These are phyloP conservation scores for Marasmius fiardii DNA, from an alignment of 1,284 basidiomycete species.

Conservation along the genomic window DNA sequence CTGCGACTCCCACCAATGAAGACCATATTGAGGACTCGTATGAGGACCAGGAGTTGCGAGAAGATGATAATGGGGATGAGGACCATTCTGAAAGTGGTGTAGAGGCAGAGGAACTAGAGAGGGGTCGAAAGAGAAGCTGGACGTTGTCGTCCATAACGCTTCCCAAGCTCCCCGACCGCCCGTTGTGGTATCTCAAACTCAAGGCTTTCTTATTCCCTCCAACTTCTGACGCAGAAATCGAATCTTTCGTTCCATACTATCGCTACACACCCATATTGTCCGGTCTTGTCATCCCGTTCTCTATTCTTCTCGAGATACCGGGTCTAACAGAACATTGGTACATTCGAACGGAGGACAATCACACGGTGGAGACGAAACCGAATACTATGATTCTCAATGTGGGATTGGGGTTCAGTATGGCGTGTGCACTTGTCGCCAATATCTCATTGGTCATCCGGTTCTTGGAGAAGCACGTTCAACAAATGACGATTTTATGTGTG, in stretches of 20 bases:
- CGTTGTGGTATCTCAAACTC: conserved; percentile 9
- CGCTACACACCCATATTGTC: conserved; percentile 64
- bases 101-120: background rate
- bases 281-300: conserved; percentile 72
- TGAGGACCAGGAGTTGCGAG: no score
- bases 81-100: background rate
- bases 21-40: background rate
- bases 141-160: background rate
- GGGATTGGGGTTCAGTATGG: conserved; percentile 68
- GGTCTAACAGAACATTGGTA: conserved; percentile 73
- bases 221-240: conserved; percentile 2
- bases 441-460: conserved; percentile 68
- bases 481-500: conserved; percentile 64
- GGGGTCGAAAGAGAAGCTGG: background rate
- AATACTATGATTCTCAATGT: conserved; percentile 61
- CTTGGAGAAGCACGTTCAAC: conserved; percentile 60
- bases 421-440: conserved; percentile 69
- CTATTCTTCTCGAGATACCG: conserved; percentile 79
- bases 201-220: conserved; percentile 12
- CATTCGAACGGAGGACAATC: conserved; percentile 46
- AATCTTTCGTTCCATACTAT: conserved; percentile 32
- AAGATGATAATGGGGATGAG: background rate
- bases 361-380: conserved; percentile 43
- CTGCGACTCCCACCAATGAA: background rate
- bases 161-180: background rate